Conservation (phyloP, 345 rosid species). For the Triadica sebifera region DNA sequence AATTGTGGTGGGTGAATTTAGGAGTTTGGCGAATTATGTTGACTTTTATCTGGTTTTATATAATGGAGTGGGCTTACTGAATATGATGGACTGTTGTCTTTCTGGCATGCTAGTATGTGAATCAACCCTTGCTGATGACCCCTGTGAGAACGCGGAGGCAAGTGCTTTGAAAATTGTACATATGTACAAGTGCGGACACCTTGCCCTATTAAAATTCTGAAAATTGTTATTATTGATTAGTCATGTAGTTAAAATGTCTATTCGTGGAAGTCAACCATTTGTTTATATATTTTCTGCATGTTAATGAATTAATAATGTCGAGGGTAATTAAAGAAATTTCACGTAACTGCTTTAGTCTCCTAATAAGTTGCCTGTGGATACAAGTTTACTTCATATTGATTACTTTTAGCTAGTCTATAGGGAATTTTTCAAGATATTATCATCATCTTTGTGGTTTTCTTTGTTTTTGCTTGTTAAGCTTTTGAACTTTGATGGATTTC, state of each 20-base stretch:
- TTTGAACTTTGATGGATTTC: too few species aligned
- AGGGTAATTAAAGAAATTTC: constrained; percentile 4
- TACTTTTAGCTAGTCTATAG: constrained; percentile 10
- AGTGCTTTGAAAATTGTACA: constrained; percentile 1
- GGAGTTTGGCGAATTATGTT: constrained; percentile 18
- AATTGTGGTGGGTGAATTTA: constrained; percentile 23
- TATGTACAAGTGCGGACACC: background rate
- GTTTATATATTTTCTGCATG: constrained; percentile 7
- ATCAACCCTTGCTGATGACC: constrained; percentile 2
- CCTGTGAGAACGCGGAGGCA: constrained; percentile 12
- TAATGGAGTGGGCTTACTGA: constrained; percentile 15
- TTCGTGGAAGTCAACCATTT: constrained; percentile 25
- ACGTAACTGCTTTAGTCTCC: constrained; percentile 6
- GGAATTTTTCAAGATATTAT: background rate
- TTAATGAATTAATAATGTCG: constrained; percentile 8
- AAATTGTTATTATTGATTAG: background rate
- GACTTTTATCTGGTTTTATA: background rate
- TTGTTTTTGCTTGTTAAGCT: constrained; percentile 2
- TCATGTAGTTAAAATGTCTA: constrained; percentile 25
- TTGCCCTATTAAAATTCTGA: constrained; percentile 7
- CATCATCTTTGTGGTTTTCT: constrained; percentile 11
- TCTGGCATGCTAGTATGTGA: constrained; percentile 3
- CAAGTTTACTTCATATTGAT: constrained; percentile 12
- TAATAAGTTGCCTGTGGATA: background rate
- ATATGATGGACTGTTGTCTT: constrained; percentile 4